Conservation (phyloP, 768 basidiomycete species). For the Austroboletus festivus region DNA sequence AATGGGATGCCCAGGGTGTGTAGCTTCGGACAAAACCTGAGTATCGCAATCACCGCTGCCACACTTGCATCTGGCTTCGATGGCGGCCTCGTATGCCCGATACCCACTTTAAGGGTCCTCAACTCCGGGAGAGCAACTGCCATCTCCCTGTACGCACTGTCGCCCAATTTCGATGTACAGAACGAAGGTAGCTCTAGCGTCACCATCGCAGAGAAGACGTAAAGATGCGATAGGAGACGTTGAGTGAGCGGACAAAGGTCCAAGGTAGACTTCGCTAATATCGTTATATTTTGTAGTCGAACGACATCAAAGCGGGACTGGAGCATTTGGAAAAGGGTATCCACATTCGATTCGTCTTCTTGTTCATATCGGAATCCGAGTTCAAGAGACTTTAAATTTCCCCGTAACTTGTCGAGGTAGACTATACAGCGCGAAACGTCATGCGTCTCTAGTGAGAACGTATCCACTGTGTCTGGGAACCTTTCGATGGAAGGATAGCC, state of each 20-base stretch:
- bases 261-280: slow-evolving; percentile 3
- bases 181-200: slow-evolving; percentile 13
- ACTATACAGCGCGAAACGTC: slow-evolving; percentile 6
- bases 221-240: slow-evolving; percentile 2
- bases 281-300: neutral
- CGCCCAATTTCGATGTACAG: slow-evolving; percentile 6
- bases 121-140: slow-evolving; percentile 11
- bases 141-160: slow-evolving; percentile 6
- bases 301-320: slow-evolving; percentile 1
- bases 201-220: slow-evolving; percentile 5
- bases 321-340: slow-evolving; percentile 7
- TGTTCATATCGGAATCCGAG: neutral
- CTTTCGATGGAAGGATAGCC: neutral
- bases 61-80: slow-evolving; percentile 11
- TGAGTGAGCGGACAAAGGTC: slow-evolving; percentile 3
- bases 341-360: slow-evolving; percentile 1
- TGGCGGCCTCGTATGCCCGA: neutral
- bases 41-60: slow-evolving; percentile 8
- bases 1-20: no score
- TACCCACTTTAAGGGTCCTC: slow-evolving; percentile 11
- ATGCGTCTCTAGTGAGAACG: slow-evolving; percentile 9
- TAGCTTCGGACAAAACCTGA: no score
- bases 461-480: slow-evolving; percentile 6
- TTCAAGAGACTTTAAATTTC: neutral
- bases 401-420: slow-evolving; percentile 9